These are phyloP conservation scores for Geotrichum ghanense DNA, from an alignment of 805 yeast species.

Conservation along the genomic window DNA sequence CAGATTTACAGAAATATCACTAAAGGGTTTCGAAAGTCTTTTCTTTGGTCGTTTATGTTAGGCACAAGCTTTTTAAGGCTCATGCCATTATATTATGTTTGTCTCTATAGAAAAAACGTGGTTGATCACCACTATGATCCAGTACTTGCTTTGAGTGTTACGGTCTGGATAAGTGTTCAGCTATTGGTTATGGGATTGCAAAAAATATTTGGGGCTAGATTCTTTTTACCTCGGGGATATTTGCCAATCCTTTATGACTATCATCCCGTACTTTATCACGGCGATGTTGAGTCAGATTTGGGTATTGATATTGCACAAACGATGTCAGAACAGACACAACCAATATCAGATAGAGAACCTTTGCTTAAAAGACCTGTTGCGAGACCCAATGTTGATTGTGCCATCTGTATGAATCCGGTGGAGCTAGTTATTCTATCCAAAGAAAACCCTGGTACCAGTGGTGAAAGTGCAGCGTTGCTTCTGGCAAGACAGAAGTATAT, in stretches of 20 bases:
- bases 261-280: slow-evolving; percentile 51
- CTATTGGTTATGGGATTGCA: slow-evolving; percentile 49
- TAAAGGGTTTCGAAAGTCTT: slow-evolving; percentile 55
- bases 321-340: slow-evolving; percentile 2
- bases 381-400: slow-evolving; percentile 41
- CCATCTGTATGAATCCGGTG: slow-evolving; percentile 81
- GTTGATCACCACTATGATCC: slow-evolving; percentile 60
- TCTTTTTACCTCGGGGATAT: slow-evolving; percentile 64
- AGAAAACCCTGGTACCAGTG: slow-evolving; percentile 8
- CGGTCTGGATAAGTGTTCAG: slow-evolving; percentile 52
- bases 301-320: slow-evolving; percentile 4
- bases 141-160: slow-evolving; percentile 34
- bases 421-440: slow-evolving; percentile 30
- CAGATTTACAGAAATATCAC: slow-evolving; percentile 71
- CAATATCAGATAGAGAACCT: not conserved
- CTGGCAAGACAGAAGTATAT: slow-evolving; percentile 26
- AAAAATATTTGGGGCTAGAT: slow-evolving; percentile 63
- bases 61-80: slow-evolving; percentile 55
- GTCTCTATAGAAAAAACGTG: slow-evolving; percentile 41
- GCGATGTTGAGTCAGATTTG: slow-evolving; percentile 53
- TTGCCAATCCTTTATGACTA: slow-evolving; percentile 79
- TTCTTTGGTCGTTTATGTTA: slow-evolving; percentile 64
- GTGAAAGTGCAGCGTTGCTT: slow-evolving; percentile 20
- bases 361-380: not conserved
- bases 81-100: slow-evolving; percentile 54